Evolutionary conservation across 495 filamentous ascomycete species (phyloP).

Genomic region (Penicillium canariense): DNA sequence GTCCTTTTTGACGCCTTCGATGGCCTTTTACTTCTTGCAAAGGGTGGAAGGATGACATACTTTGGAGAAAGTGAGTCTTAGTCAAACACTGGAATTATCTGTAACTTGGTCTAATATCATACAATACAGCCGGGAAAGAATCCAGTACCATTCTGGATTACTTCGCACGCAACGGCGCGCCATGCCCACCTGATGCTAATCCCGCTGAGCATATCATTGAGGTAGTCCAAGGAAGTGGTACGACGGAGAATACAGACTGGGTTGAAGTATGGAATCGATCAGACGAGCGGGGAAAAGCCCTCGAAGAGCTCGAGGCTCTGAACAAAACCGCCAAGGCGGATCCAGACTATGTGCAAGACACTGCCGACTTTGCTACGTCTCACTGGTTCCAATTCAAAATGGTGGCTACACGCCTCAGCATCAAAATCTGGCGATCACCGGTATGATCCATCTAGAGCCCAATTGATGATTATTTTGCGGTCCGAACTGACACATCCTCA

Average conservation of each 20-base stretch:
- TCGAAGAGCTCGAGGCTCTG: constrained; percentile 62
- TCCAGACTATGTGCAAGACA: constrained; percentile 41
- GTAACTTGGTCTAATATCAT: neutral
- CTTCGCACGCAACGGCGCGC: constrained; percentile 51
- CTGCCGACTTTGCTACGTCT: constrained; percentile 45
- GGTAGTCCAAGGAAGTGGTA: constrained; percentile 36
- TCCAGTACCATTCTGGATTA: constrained; percentile 56
- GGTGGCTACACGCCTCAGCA: constrained; percentile 63
- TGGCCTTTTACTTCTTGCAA: constrained; percentile 48
- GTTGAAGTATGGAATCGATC: constrained; percentile 51
- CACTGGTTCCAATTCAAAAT: constrained; percentile 48
- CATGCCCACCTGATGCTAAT: constrained; percentile 50
- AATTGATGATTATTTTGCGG: neutral
- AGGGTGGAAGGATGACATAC: constrained; percentile 54
- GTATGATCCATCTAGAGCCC: constrained; percentile 51
- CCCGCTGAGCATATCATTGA: constrained; percentile 60
- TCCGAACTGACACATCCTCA: neutral
- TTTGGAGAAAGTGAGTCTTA: constrained; percentile 52
- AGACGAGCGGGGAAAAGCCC: constrained; percentile 55
- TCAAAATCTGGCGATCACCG: constrained; percentile 81
- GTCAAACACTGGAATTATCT: neutral
- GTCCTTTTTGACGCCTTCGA: constrained; percentile 53
- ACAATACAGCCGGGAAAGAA: constrained; percentile 58
- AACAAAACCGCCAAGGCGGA: constrained; percentile 43
- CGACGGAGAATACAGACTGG: constrained; percentile 42